These are phyloP conservation scores for Sclerotinia nivalis DNA, from an alignment of 2,329 filamentous ascomycete species.

Conservation along the genomic window DNA sequence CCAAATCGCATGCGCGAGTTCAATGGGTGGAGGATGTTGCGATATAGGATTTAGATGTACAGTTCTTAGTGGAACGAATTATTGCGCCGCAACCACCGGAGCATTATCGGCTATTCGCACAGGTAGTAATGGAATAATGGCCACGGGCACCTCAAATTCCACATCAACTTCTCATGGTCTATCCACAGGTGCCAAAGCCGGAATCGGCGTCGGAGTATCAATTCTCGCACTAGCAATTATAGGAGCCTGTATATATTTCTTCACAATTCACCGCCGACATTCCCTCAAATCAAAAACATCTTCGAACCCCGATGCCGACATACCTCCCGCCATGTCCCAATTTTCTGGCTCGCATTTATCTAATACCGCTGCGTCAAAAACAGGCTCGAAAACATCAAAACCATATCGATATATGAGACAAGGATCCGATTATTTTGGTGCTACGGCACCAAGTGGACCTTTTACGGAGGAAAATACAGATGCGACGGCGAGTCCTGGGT, in stretches of 20 bases:
- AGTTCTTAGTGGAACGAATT: constrained; percentile 42
- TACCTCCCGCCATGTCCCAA: constrained; percentile 29
- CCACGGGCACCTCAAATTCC: neutral
- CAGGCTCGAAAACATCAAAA: constrained; percentile 11
- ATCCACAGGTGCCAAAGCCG: constrained; percentile 54
- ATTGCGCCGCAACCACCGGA: constrained; percentile 44
- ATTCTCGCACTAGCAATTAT: constrained; percentile 48
- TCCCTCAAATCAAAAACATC: constrained; percentile 23
- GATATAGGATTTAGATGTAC: constrained; percentile 48
- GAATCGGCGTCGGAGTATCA: constrained; percentile 56
- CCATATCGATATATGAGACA: constrained; percentile 15
- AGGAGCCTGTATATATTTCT: constrained; percentile 51
- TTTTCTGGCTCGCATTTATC: constrained; percentile 17
- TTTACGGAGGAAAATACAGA: constrained; percentile 37
- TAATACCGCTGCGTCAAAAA: neutral
- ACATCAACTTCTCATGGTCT: constrained; percentile 36
- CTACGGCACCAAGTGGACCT: constrained; percentile 48
- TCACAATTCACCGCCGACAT: constrained; percentile 45
- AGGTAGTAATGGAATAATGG: constrained; percentile 22
- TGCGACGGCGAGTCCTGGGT: constrained; percentile 40
- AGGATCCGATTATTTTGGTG: constrained; percentile 36
- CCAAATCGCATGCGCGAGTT: constrained; percentile 47
- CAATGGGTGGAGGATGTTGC: constrained; percentile 54
- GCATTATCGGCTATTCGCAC: constrained; percentile 38
- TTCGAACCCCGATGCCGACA: constrained; percentile 1